These are phyloP conservation scores for Asterophora parasitica DNA, from an alignment of 768 basidiomycete genomes.

Conservation along the genomic window DNA sequence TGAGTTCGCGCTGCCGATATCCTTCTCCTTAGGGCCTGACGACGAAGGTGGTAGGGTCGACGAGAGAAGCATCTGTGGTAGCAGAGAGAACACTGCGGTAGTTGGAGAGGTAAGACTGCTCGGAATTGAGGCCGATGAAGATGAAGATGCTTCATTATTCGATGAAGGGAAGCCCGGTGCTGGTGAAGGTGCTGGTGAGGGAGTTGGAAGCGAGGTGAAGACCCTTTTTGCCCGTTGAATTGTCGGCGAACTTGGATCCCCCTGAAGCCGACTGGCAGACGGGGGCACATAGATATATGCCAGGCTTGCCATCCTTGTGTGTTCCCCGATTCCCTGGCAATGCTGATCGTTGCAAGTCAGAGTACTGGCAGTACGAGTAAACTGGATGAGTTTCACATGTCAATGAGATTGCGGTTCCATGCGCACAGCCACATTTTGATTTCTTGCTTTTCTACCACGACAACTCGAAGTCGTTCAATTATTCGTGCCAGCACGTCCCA, in stretches of 20 bases:
- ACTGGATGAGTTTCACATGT: no score
- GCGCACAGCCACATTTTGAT: no score
- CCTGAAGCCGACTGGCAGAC: constrained; percentile 36
- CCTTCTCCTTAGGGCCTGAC: constrained; percentile 16
- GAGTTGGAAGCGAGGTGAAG: constrained; percentile 31
- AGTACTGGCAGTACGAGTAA: no score
- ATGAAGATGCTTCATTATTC: constrained; percentile 15
- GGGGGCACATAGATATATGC: constrained; percentile 44
- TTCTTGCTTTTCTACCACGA: no score
- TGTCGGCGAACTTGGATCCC: constrained; percentile 10
- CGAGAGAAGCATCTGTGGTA: constrained; percentile 35
- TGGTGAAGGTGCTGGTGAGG: constrained; percentile 2
- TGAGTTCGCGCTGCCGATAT: constrained; percentile 16
- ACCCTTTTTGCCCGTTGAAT: constrained; percentile 38
- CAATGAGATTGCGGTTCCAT: no score
- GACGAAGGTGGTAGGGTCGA: constrained; percentile 22
- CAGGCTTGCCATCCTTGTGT: constrained; percentile 37
- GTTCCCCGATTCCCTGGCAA: no score
- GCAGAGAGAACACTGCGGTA: constrained; percentile 20
- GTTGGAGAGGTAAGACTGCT: constrained; percentile 23
- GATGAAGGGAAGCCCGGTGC: constrained; percentile 10
- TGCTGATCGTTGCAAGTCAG: no score
- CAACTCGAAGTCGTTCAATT: no score
- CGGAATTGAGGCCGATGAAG: constrained; percentile 18
- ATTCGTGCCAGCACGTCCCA: no score